A percentile compares a stretch with the other conserved stretches of the same genome.
phyloP scores from a whole-genome alignment of 108 stramenopile genomes.

The Aurantiochytrium sp. region DNA sequence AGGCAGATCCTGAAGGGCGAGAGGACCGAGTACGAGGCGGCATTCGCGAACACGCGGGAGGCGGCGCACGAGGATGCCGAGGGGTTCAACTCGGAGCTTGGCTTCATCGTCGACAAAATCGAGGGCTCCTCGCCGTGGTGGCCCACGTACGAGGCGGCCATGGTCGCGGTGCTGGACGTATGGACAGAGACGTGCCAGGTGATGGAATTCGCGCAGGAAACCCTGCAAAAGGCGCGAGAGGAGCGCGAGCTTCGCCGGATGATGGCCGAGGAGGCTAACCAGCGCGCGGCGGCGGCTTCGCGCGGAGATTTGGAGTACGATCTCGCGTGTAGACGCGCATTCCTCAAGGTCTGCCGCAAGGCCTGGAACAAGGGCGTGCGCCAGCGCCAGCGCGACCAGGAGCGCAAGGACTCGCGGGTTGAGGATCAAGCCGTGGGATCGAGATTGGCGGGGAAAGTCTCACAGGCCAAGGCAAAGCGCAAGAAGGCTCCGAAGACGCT shows the following conservation, averaged over 20 bases:
- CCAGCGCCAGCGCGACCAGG: background rate
- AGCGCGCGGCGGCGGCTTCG: background rate
- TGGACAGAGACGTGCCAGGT: background rate
- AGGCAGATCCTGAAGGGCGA: background rate
- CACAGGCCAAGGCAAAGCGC: background rate
- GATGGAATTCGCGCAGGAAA: background rate
- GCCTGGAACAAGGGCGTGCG: background rate
- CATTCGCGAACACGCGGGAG: background rate
- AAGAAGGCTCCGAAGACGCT: background rate
- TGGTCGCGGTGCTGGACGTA: background rate
- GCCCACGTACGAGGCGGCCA: background rate
- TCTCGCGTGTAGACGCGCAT: background rate
- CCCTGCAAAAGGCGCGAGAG: background rate
- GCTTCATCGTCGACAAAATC: background rate
- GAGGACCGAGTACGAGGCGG: background rate
- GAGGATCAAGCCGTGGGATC: background rate
- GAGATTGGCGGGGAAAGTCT: background rate
- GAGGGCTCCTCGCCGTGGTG: background rate
- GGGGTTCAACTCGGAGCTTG: background rate
- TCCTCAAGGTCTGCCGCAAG: background rate
- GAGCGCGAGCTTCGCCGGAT: background rate
- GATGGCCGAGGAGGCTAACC: constrained; percentile 3
- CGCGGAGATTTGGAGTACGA: background rate
- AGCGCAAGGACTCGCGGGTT: background rate
- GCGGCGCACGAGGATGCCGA: background rate